Percentiles rank a stretch among this genome's conserved stretches.
Evolutionary conservation across 2,329 filamentous ascomycete genomes (phyloP).

Genomic region (Chaetomium sp.): DNA sequence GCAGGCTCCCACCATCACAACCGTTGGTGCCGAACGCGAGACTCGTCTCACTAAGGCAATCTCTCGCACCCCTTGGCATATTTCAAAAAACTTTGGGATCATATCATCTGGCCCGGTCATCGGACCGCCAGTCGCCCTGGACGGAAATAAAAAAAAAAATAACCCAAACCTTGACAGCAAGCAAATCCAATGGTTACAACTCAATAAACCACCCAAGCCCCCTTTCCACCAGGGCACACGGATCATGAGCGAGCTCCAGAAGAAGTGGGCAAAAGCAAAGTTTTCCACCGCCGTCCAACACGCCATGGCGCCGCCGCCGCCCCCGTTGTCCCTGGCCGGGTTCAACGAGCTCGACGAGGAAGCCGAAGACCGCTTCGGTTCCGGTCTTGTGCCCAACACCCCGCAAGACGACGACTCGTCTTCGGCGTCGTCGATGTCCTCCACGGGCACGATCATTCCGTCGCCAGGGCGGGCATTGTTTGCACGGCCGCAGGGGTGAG

Average conservation of each 20-base stretch:
- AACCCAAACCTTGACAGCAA: no score
- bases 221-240: neutral
- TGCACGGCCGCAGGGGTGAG: constrained; percentile 64
- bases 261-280: constrained; percentile 29
- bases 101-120: no score
- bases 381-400: constrained; percentile 31
- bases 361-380: constrained; percentile 8
- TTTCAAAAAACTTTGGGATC: no score
- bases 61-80: no score
- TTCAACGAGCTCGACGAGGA: constrained; percentile 31
- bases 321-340: constrained; percentile 6
- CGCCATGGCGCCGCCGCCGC: constrained; percentile 9
- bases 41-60: no score
- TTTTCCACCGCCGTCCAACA: constrained; percentile 14
- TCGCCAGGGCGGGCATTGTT: constrained; percentile 67
- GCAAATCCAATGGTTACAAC: neutral
- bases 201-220: neutral
- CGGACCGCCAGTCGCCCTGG: no score
- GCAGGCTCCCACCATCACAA: no score
- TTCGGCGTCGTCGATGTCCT: constrained; percentile 80
- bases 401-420: constrained; percentile 61
- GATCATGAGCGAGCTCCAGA: constrained; percentile 30
- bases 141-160: no score
- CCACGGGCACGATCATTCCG: constrained; percentile 84
- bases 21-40: no score